Evolutionary conservation across 495 filamentous ascomycete genomes (phyloP), one percentile per base, ranked within the genome.

Genomic region (Copromyces sp.): DNA sequence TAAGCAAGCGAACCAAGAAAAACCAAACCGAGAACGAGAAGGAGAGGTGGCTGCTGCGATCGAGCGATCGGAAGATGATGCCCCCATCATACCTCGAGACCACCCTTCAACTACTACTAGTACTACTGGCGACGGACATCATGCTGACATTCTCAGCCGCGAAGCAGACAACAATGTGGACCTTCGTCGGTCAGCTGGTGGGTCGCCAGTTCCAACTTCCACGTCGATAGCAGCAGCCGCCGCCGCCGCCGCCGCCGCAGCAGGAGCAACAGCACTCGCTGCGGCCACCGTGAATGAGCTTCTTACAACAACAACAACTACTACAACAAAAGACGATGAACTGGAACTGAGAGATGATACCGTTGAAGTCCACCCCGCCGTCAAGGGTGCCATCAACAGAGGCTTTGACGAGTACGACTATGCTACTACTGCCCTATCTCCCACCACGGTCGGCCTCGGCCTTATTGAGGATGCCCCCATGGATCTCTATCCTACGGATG

Each of bases 391-490:
- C 53, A 65, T 65, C 29, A 35, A 65, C 1, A 17, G 53, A 35
- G 53, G 53, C 53, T 35, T 35, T 7, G 53, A 65, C 0, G 53
- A 65, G 29, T 65, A 35, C 29, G 53, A 65, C 14, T 65, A 65
- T 35, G 53, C 53, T 3, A 65, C 53, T 17, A 65, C 53, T 17
- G 29, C 29, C 29, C 6, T 65, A 4, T 65, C 53, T 37, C 70
- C 70, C 20, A 69, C 74, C 35, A 74, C 75, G 0, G 68, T 77
- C 16, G 77, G 76, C 14, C 69, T 78, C 0, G 79, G 79, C 8
- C 61, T 81, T 32, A 79, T 81, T 73, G 40, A 71, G 9, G 72
- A 78, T 35, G 53, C 29, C 71, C 72, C 78, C 6, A 75, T 84
- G 40, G 80, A 79, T 17, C 73, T 73, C 6, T 80, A 74, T 39